Evolutionary conservation across 352 stramenopile species (phyloP), one percentile per base, ranked within the genome.

Genomic region (Poterioochromonas sp.): DNA sequence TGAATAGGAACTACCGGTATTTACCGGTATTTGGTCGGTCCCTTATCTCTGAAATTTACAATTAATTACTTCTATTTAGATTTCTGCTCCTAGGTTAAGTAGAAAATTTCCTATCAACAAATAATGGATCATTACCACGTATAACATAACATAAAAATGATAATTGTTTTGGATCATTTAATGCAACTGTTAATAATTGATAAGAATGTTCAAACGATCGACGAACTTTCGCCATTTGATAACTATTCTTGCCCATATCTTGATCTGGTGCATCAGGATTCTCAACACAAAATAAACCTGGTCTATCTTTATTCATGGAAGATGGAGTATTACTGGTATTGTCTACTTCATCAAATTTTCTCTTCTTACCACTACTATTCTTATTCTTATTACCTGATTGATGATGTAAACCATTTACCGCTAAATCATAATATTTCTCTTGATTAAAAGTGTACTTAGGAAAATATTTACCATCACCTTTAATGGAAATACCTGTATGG

Each of bases 201-300:
- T 37, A 53, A 26, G 71, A 8, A 20, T 78, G 71, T n/a, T 78
- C 60, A 39, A 71, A 71, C 0, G 40, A 29, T 35, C 60, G 35
- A 11, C 43, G 40, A 34, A 78, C 32, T 34, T 78, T 71, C 2
- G 32, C 32, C 35, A 78, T 41, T 12, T 37, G 11, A 64, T 41
- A 78, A 22, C 37, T 64, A 53, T 40, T 40, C 43, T 64, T 62
- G 5, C 71, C 71, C 41, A 78, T 54, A 53, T 78, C 71, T 22
- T 35, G 18, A 5, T 68, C 60, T 29, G 53, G 53, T 32, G 39
- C 2, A 12, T 70, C 43, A 5, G 71, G 71, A 41, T 78, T 78
- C 5, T 69, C 43, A 49, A 78, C 39, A 41, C 11, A 69, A 1
- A 78, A 29, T 26, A 77, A n/a, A 29, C 35, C 34, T 43, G 70